Percentiles rank a stretch among this genome's conserved stretches.
phyloP scores from a whole-genome alignment of 108 stramenopile genomes.

The Mediolabrus comicus region DNA sequence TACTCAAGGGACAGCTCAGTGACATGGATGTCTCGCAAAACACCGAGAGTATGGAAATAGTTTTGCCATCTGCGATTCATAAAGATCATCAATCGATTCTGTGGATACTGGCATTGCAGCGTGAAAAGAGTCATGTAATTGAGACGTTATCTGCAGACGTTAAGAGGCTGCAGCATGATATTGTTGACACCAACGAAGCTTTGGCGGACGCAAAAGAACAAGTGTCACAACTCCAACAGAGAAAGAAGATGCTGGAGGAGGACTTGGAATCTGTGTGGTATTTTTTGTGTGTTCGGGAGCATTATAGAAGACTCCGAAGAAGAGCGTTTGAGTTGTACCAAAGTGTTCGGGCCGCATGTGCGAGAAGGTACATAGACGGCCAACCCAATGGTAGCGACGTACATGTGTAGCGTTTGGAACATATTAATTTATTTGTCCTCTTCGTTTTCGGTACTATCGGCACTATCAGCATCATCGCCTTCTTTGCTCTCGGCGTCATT shows the following conservation, averaged over 20 bases:
- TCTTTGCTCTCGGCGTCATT: constrained; percentile 1
- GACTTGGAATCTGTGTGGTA: constrained; percentile 24
- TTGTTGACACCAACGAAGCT: not conserved
- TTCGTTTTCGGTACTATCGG: not conserved
- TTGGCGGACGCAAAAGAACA: constrained; percentile 1
- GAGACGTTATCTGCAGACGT: constrained; percentile 16
- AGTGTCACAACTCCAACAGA: constrained; percentile 7
- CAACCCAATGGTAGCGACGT: not conserved
- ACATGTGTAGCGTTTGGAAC: not conserved
- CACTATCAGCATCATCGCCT: constrained; percentile 2
- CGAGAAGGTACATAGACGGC: not conserved
- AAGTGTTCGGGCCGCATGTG: constrained; percentile 14
- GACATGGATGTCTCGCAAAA: constrained; percentile 38
- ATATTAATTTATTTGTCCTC: constrained; percentile 7
- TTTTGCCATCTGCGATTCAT: constrained; percentile 18
- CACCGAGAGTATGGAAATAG: constrained; percentile 5
- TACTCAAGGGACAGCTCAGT: constrained; percentile 6
- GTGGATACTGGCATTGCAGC: constrained; percentile 38
- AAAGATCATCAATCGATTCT: constrained; percentile 32
- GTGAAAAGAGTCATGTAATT: constrained; percentile 19
- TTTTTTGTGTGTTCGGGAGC: constrained; percentile 18
- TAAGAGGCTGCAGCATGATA: constrained; percentile 26
- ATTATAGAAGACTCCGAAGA: constrained; percentile 5
- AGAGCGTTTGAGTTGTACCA: constrained; percentile 15
- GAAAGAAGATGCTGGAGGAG: constrained; percentile 4